Evolutionary conservation across 2,329 filamentous ascomycete genomes (phyloP).

Genomic region (Chaetomiaceae sp.): DNA sequence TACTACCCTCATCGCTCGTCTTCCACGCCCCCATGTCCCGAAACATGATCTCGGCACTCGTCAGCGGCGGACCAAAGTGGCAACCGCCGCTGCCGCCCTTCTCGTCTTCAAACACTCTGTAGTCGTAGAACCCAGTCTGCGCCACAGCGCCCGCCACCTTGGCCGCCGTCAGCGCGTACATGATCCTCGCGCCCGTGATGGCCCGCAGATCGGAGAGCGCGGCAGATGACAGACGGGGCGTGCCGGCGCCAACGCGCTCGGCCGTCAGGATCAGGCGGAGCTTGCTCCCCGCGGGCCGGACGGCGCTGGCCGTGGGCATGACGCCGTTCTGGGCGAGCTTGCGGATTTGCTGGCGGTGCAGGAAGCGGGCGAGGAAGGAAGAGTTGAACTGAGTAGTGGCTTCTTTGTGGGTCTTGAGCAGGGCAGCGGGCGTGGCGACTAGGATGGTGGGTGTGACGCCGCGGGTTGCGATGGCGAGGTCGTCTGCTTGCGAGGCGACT

Average conservation of each 20-base stretch:
- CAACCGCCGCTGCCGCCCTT: conserved; percentile 39
- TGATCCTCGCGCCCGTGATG: conserved; percentile 71
- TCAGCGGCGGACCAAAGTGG: conserved; percentile 81
- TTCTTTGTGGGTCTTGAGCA: conserved; percentile 63
- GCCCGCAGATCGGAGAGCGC: conserved; percentile 77
- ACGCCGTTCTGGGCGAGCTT: conserved; percentile 65
- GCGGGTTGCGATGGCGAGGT: conserved; percentile 68
- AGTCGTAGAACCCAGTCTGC: conserved; percentile 86
- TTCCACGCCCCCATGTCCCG: conserved; percentile 57
- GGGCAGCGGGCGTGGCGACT: conserved; percentile 69
- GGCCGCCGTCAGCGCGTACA: conserved; percentile 79
- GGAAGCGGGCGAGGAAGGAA: conserved; percentile 60
- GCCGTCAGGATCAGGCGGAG: conserved; percentile 78
- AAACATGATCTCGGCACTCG: conserved; percentile 73
- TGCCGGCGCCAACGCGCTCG: conserved; percentile 61
- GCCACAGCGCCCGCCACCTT: conserved; percentile 84
- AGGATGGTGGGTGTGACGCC: conserved; percentile 78
- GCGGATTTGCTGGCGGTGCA: conserved; percentile 68
- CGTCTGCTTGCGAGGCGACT: conserved; percentile 68
- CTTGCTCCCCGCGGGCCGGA: conserved; percentile 61
- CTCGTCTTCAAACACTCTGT: conserved; percentile 53
- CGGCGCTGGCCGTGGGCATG: conserved; percentile 57
- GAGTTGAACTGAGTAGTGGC: conserved; percentile 52
- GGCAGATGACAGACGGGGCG: conserved; percentile 61
- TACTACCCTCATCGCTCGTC: conserved; percentile 57